Base-by-base conservation (phyloP, 306 rosid genomes). In the Malus sylvestris region DNA sequence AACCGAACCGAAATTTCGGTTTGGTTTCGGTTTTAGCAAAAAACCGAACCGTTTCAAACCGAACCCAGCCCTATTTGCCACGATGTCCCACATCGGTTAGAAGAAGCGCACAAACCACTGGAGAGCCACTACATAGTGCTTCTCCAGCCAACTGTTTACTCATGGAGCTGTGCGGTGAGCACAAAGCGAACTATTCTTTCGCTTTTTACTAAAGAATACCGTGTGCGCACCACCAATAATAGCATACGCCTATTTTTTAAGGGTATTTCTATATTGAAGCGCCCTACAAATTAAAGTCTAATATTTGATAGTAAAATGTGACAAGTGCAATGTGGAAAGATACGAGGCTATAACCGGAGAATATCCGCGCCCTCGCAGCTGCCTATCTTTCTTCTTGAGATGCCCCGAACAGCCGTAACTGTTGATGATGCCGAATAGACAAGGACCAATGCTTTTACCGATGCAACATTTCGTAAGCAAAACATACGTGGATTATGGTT, bases 141-240 rank as follows among this genome's bases (percentile, higher is more conserved):
- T 3, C 19, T 1, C 10, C 6, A 63, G 42, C 68, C 18, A 0
- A 0, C 1, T 0, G 1, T 16, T 1, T 0, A 8, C 0, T 3
- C 65, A 79, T 70, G 79, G 67, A 87, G 88, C 82, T 73, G 55
- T 72, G 87, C 58, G 79, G 45, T 80, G 82, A 64, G 53, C 71
- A 72, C 86, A 87, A 0, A 81, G 86, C 85, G 80, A 87, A 84
- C 85, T 86, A 90, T 87, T 89, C 89, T 86, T 87, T 89, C 80
- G 91, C 91, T 90, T 87, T 89, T 87, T 86, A 89, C 91, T 87
- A 86, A 85, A 84, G 85, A 86, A 88, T 82, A 86, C 85, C 86
- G 87, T 88, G 90, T 84, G 79, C 51, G 29, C 53, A 33, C 22
- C 23, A 76, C 59, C 2, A 0, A 0, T 3, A 1, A 44, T 51